Evolutionary conservation across 352 stramenopile species (phyloP).

Genomic region (Pythium dissimile): DNA sequence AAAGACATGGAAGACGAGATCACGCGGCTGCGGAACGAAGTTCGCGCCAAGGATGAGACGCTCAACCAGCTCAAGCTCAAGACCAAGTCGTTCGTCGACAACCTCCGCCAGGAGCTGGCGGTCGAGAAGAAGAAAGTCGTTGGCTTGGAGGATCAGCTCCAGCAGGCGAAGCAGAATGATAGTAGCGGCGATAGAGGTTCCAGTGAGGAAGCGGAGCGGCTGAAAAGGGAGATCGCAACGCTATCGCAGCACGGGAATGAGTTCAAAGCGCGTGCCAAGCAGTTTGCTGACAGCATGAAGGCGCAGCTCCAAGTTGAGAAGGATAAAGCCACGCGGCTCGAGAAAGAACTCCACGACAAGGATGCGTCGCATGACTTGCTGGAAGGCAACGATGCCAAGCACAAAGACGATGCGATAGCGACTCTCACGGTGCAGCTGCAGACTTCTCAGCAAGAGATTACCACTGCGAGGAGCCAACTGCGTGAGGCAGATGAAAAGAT

Average conservation of each 20-base stretch:
- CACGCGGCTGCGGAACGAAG: constrained; percentile 49
- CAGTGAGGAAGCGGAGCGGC: constrained; percentile 28
- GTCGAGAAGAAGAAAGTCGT: constrained; percentile 65
- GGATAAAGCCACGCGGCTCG: constrained; percentile 41
- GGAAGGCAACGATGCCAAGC: constrained; percentile 11
- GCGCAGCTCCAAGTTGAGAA: constrained; percentile 59
- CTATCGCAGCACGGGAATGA: constrained; percentile 50
- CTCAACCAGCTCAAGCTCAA: constrained; percentile 82
- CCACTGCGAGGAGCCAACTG: constrained; percentile 24
- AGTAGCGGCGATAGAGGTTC: not conserved
- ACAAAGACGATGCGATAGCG: constrained; percentile 35
- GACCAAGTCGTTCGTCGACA: constrained; percentile 82
- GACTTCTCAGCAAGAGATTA: constrained; percentile 10
- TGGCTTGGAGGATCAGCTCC: constrained; percentile 50
- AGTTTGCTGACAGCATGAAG: constrained; percentile 67
- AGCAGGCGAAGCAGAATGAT: constrained; percentile 22
- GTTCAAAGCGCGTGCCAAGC: constrained; percentile 64
- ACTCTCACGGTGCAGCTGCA: constrained; percentile 35
- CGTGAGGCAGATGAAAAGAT: constrained; percentile 27
- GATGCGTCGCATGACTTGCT: constrained; percentile 12
- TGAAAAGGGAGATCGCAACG: constrained; percentile 32
- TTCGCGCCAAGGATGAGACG: constrained; percentile 71
- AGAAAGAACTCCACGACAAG: constrained; percentile 51
- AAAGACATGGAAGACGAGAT: constrained; percentile 42
- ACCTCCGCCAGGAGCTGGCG: constrained; percentile 60